Evolutionary conservation across 2,329 filamentous ascomycete species (phyloP).

Genomic region (Aspergillus ibericus): DNA sequence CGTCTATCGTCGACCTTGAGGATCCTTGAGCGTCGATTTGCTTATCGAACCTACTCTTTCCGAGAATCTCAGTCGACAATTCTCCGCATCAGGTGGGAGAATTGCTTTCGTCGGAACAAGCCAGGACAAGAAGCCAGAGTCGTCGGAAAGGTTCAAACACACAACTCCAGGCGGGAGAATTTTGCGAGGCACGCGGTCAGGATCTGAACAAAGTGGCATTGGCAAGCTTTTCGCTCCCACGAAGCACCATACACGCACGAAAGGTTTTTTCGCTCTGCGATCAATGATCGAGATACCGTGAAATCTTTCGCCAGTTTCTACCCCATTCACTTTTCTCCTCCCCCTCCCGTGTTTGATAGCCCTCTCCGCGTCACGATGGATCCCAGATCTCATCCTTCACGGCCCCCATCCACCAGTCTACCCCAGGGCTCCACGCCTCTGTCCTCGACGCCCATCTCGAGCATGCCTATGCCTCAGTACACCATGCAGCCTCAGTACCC

Average conservation of each 20-base stretch:
- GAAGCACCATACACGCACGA: conserved; percentile 12
- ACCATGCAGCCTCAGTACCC: conserved; percentile 48
- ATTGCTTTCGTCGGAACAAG: conserved; percentile 16
- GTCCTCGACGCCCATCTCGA: conserved; percentile 47
- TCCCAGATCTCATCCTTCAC: conserved; percentile 45
- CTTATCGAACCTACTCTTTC: conserved; percentile 10
- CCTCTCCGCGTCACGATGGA: conserved; percentile 36
- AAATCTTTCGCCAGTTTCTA: conserved; percentile 21
- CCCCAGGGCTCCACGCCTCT: conserved; percentile 47
- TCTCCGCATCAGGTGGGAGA: conserved; percentile 11
- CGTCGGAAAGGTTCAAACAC: conserved; percentile 14
- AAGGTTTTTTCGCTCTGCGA: conserved; percentile 23
- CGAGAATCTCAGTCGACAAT: conserved; percentile 17
- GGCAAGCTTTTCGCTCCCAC: conserved; percentile 11
- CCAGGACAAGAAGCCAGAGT: conserved; percentile 17
- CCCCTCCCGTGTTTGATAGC: conserved; percentile 16
- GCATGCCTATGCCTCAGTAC: conserved; percentile 49
- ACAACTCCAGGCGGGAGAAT: conserved; percentile 8
- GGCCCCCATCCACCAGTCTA: conserved; percentile 46
- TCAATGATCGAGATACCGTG: conserved; percentile 40
- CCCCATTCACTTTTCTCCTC: conserved; percentile 14
- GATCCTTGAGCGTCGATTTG: conserved; percentile 18
- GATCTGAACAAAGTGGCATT: conserved; percentile 13
- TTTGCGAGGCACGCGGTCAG: conserved; percentile 12
- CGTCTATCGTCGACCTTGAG: conserved; percentile 17